Conservation (phyloP, 768 basidiomycete species). For the Rhizopogon sp. region DNA sequence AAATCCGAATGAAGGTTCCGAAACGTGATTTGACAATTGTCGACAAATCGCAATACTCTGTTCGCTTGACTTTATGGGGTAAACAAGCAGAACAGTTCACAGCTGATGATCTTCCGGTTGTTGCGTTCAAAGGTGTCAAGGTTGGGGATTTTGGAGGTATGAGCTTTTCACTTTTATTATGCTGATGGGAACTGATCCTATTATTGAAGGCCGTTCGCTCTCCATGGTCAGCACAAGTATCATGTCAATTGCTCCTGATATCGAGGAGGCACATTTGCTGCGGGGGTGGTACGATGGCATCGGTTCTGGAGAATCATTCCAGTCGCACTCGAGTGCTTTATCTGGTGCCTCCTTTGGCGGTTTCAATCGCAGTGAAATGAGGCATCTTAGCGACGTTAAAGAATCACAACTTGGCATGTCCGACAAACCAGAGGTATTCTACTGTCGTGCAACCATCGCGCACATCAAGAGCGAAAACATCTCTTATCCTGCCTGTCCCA, state of each 20-base stretch:
- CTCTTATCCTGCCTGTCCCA: conserved; percentile 85
- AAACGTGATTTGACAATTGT: conserved; percentile 91
- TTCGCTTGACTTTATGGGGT: conserved; percentile 92
- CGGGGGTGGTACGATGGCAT: conserved; percentile 89
- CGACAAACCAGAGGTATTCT: conserved; percentile 80
- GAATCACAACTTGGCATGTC: conserved; percentile 67
- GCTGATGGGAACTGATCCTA: conserved; percentile 7
- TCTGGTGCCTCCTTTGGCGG: conserved; percentile 33
- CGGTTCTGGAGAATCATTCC: conserved; percentile 62
- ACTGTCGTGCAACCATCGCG: conserved; percentile 75
- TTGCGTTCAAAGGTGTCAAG: conserved; percentile 92
- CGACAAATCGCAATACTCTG: conserved; percentile 72
- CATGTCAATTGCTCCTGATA: conserved; percentile 86
- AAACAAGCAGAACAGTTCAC: conserved; percentile 83
- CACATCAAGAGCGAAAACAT: conserved; percentile 82
- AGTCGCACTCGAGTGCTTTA: conserved; percentile 53
- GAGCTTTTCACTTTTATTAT: conserved; percentile 5
- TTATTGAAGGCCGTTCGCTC: conserved; percentile 62
- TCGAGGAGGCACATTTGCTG: conserved; percentile 80
- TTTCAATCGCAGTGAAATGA: conserved; percentile 71
- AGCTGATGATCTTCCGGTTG: conserved; percentile 57
- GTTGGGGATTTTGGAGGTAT: conserved; percentile 88
- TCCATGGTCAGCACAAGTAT: conserved; percentile 79
- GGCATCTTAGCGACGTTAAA: conserved; percentile 74
- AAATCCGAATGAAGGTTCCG: conserved; percentile 45